phyloP scores from a whole-genome alignment of 768 basidiomycete genomes.

The Phylloporus rhodoxanthus region DNA sequence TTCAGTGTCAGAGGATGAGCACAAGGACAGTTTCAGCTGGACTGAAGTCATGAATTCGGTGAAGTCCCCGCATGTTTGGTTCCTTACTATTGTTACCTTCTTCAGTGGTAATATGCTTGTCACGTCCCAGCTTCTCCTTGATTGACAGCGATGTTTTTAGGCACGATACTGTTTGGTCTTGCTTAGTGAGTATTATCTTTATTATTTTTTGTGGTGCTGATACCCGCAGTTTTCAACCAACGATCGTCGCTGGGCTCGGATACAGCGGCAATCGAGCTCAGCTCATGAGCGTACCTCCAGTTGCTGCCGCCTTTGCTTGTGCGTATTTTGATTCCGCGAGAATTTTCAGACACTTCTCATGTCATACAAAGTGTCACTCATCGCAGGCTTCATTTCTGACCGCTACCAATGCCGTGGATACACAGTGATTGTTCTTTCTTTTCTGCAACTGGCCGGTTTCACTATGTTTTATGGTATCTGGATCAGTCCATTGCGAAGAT shows the following conservation, averaged over 20 bases:
- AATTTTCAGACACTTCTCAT: not conserved
- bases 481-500: not conserved
- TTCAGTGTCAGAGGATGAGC: conserved; percentile 37
- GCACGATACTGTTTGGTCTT: conserved; percentile 12
- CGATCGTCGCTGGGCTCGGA: conserved; percentile 61
- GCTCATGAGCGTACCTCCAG: conserved; percentile 58
- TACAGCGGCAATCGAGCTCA: conserved; percentile 49
- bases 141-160: conserved; percentile 10
- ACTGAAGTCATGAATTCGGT: conserved; percentile 44
- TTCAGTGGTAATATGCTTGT: conserved; percentile 38
- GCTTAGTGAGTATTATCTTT: conserved; percentile 19
- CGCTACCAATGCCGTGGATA: conserved; percentile 47
- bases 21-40: conserved; percentile 50
- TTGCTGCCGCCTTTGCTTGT: conserved; percentile 44
- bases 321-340: conserved; percentile 11
- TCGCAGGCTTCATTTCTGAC: conserved; percentile 48
- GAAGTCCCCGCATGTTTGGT: conserved; percentile 49
- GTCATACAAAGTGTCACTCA: conserved; percentile 24
- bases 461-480: conserved; percentile 45
- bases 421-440: conserved; percentile 38
- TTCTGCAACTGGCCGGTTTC: conserved; percentile 47
- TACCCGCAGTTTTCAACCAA: conserved; percentile 59
- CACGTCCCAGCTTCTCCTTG: not conserved
- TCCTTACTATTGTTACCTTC: conserved; percentile 47
- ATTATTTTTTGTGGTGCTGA: conserved; percentile 28